Evolutionary conservation across 2,329 filamentous ascomycete genomes (phyloP), one percentile per base, ranked within the genome.

Genomic region (Fusarium bactridioides): DNA sequence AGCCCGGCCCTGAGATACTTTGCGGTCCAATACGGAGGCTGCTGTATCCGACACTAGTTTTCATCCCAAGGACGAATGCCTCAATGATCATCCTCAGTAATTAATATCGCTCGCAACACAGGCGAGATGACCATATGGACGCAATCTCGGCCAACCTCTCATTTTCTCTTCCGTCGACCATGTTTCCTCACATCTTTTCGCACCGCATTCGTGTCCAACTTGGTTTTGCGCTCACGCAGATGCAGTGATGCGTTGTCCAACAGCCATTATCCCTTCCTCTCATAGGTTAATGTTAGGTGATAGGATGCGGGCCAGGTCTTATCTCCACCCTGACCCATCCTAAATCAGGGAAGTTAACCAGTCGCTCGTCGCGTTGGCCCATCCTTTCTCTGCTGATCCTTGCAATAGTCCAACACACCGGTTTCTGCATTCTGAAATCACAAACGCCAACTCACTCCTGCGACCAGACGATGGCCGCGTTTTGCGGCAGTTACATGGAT

Each of bases 381-480:
- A 77, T 79, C 74, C 76, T 74, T 73, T 73, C 59, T 72, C 76
- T 69, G 60, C 64, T 47, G 65, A 81, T 75, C 80, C 80, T 77
- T 82, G 80, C 76, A 76, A 64, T 38, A 55, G 43, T 35, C 58
- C 67, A 74, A 64, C 71, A 67, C 63, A 76, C 72, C 67, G 74
- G 69, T 71, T 74, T 75, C 64, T 77, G 68, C 69, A 70, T 64
- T 70, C 67, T 70, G 68, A 72, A 82, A 82, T 68, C 76, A 75
- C 67, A 74, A 73, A 75, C 76, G 85, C 83, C 85, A 86, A 78
- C 85, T 82, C 84, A 86, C 80, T 81, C 77, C 78, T 83, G 80
- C 83, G 82, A 79, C 83, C 83, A 80, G 84, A 84, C 83, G 82
- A 85, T 81, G 84, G 79, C 84, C 80, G 64, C 51, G 60, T 64